Evolutionary conservation across 495 filamentous ascomycete genomes (phyloP), one percentile per base, ranked within the genome.

Genomic region (Glarea lozoyensis): DNA sequence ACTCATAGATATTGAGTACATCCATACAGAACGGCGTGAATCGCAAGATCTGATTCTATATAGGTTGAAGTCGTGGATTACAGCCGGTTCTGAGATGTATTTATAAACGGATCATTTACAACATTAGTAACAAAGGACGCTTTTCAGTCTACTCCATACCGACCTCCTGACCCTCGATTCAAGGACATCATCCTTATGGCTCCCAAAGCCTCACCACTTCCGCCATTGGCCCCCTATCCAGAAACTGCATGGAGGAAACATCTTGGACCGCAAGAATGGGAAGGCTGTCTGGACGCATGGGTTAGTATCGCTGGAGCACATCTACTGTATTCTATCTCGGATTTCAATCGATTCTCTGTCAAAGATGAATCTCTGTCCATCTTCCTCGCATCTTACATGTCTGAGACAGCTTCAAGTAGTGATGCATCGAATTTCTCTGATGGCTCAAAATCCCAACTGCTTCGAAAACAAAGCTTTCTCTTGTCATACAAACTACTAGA

Each of bases 271-370:
- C 63, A 73, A 22, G 86, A 93, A 60, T 93, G 87, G 88, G 73
- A 81, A 42, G 67, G 72, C 24, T 89, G 82, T 58, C 60, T 92
- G 13, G 78, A 86, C 56, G 81, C 84, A 31, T 94, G 87, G 88
- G 60, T 81, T 15, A 55, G 73, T 7, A 64, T 93, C 2, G 57
- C 78, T 18, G 69, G 77, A 20, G 67, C 75, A 33, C 73, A 86
- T 48, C 59, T 94, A 7, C 73, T 71, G 22, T 50, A 81, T 2
- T 57, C 78, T 2, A 62, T 68, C 13, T 48, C 72, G 29, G 62
- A 70, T 2, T 84, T 87, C 45, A 29, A 49, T 38, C 48, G 55
- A 18, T 50, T 61, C 18, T 71, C 78, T 1, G 30, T 54, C 5
- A 66, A 73, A 30, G 76, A 84, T 49, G 62, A 63, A 34, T 78